phyloP scores from a whole-genome alignment of 179 eudicot genomes.

The Amaranthus tricolor region DNA sequence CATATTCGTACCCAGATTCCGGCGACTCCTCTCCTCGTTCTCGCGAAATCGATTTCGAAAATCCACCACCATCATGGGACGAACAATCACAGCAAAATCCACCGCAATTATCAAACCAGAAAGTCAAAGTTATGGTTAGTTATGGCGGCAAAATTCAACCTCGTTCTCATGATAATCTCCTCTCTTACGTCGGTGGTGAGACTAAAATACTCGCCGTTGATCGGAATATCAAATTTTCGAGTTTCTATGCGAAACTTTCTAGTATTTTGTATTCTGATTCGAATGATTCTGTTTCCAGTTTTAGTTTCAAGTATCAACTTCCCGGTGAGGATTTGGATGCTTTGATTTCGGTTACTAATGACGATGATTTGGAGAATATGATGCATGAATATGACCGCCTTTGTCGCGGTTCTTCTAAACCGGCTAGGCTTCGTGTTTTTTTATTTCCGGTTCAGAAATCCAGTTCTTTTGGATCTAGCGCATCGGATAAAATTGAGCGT shows the following conservation, averaged over 20 bases:
- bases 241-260: conserved; percentile 48
- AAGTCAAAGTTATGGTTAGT: conserved; percentile 43
- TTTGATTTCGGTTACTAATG: conserved; percentile 64
- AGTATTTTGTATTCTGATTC: conserved; percentile 28
- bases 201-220: conserved; percentile 59
- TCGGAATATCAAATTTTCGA: conserved; percentile 45
- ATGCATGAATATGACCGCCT: conserved; percentile 70
- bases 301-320: conserved; percentile 59
- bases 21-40: conserved; percentile 38
- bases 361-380: conserved; percentile 73
- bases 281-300: background rate
- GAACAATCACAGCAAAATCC: conserved; percentile 7
- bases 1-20: conserved; percentile 45
- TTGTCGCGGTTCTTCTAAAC: conserved; percentile 43
- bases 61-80: conserved; percentile 31
- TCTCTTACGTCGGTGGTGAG: conserved; percentile 65
- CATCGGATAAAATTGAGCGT: conserved; percentile 17
- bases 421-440: conserved; percentile 60
- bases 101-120: conserved; percentile 12
- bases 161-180: conserved; percentile 46
- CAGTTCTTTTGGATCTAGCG: conserved; percentile 18
- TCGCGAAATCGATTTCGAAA: conserved; percentile 59
- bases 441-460: conserved; percentile 32
- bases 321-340: conserved; percentile 77
- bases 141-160: conserved; percentile 51